A percentile compares a stretch with the other conserved stretches of the same genome.
Evolutionary conservation across 2,329 filamentous ascomycete genomes (phyloP).

Genomic region (Trichophyton verrucosum): DNA sequence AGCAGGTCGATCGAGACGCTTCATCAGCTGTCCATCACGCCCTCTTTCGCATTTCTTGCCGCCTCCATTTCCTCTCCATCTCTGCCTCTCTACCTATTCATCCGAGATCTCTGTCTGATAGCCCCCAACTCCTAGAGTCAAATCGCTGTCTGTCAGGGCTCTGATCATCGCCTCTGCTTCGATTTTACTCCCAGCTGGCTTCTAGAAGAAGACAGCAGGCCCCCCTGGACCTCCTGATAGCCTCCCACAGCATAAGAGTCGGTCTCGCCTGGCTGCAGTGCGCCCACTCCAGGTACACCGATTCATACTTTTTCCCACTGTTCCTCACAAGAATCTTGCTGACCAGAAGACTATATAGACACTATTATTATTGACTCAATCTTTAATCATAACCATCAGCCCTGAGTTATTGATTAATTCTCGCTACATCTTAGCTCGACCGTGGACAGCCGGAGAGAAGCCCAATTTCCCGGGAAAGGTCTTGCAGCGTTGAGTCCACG

Average conservation of each 20-base stretch:
- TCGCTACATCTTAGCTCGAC: neutral
- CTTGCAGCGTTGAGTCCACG: neutral
- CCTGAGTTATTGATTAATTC: neutral
- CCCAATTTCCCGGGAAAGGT: neutral
- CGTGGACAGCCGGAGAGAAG: neutral
- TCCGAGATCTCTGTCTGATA: neutral
- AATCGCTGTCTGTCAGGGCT: neutral
- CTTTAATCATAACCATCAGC: neutral
- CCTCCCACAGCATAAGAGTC: conserved; percentile 3
- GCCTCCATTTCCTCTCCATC: neutral
- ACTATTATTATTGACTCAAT: neutral
- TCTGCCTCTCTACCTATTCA: neutral
- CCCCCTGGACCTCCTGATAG: neutral
- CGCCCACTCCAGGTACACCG: neutral
- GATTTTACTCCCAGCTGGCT: conserved; percentile 1
- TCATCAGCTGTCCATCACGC: neutral
- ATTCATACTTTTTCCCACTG: neutral
- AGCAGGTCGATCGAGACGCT: neutral
- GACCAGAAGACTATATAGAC: neutral
- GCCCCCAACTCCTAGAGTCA: neutral
- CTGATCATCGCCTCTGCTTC: neutral
- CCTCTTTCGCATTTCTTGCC: neutral
- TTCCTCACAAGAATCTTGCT: neutral
- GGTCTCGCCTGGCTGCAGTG: conserved; percentile 1
- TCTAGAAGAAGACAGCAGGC: neutral